Evolutionary conservation across 495 filamentous ascomycete genomes (phyloP).

Genomic region (Neurospora sp.): DNA sequence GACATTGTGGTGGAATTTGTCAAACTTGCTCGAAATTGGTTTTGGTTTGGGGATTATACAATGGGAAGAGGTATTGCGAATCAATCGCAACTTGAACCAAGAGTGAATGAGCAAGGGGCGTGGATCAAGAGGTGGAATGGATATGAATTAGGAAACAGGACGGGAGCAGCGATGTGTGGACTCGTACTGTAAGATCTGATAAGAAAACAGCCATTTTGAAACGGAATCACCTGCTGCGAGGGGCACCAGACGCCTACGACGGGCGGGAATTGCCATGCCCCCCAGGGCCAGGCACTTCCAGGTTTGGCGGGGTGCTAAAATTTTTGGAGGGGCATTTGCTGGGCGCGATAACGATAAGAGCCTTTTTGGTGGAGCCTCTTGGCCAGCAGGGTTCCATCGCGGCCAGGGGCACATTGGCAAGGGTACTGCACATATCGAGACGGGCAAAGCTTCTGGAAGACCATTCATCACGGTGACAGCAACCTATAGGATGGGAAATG

Average conservation of each 20-base stretch:
- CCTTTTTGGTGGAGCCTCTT: not conserved
- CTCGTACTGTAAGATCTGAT: not conserved
- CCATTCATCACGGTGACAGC: not conserved
- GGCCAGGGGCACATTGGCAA: not conserved
- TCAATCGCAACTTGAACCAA: not conserved
- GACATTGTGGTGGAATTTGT: slow-evolving; percentile 5
- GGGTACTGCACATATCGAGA: not conserved
- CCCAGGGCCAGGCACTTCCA: not conserved
- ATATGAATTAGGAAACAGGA: not conserved
- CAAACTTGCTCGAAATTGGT: not conserved
- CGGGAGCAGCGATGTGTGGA: not conserved
- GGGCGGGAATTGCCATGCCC: not conserved
- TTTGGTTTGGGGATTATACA: not conserved
- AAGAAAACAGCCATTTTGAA: not conserved
- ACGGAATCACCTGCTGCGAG: not conserved
- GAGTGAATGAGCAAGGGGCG: not conserved
- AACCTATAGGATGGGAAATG: not conserved
- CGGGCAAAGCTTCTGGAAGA: not conserved
- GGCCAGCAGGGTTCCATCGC: not conserved
- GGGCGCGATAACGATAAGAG: slow-evolving; percentile 5
- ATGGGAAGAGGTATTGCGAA: not conserved
- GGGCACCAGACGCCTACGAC: not conserved
- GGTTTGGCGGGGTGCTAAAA: slow-evolving; percentile 5
- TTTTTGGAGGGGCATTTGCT: slow-evolving; percentile 6
- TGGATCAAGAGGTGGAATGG: slow-evolving; percentile 11